phyloP scores from a whole-genome alignment of 108 stramenopile genomes.

The Mediolabrus comicus region DNA sequence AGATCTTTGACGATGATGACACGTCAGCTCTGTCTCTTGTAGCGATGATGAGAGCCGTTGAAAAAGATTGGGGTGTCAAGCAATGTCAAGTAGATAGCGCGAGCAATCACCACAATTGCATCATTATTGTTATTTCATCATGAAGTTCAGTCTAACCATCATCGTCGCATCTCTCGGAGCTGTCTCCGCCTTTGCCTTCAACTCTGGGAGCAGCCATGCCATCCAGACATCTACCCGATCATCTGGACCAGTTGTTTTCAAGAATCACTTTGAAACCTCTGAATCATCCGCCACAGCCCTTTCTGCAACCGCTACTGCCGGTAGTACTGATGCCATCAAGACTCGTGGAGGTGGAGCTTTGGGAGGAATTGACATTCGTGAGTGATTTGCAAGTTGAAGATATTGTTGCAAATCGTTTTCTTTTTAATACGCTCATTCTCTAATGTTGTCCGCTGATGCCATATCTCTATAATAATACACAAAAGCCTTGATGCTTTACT shows the following conservation, averaged over 20 bases:
- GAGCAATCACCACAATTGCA: too few relatives aligned
- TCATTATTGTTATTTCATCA: too few relatives aligned
- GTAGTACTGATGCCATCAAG: constrained; percentile 6
- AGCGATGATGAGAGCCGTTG: neutral
- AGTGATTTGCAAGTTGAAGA: neutral
- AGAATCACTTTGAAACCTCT: neutral
- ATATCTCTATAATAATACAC: neutral
- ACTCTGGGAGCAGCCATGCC: constrained; percentile 9
- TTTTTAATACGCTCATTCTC: too few relatives aligned
- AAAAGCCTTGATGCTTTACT: constrained; percentile 47
- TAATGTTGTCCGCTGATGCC: neutral
- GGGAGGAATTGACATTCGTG: constrained; percentile 12
- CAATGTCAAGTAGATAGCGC: too few relatives aligned
- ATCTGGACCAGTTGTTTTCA: constrained; percentile 4
- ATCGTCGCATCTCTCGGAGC: constrained; percentile 18
- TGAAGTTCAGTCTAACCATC: constrained; percentile 39
- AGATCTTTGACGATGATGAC: too few relatives aligned
- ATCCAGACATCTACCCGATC: neutral
- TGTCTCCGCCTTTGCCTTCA: constrained; percentile 38
- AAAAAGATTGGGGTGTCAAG: too few relatives aligned
- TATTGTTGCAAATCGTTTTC: too few relatives aligned
- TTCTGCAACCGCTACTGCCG: constrained; percentile 8
- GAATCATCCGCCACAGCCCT: neutral
- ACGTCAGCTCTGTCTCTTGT: neutral
- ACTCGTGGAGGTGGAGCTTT: constrained; percentile 23